Evolutionary conservation across 2,329 filamentous ascomycete genomes (phyloP).

Genomic region (Colletotrichum melonis): DNA sequence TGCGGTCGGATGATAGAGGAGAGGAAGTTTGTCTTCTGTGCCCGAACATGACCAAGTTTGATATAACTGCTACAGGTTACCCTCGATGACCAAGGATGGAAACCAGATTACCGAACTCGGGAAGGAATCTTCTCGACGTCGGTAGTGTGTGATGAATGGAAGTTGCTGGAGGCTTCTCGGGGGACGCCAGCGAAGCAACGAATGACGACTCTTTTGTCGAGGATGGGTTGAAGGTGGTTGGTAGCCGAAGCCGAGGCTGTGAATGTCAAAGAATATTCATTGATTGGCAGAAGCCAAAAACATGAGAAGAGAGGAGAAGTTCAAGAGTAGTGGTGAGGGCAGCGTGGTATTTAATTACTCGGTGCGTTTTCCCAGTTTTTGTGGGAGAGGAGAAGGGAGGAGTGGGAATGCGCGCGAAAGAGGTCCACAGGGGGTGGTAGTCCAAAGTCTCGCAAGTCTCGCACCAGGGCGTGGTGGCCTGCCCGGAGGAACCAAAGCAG

Average conservation of each 20-base stretch:
- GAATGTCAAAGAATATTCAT: constrained; percentile 33
- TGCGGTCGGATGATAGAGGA: constrained; percentile 69
- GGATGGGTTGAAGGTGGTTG: constrained; percentile 14
- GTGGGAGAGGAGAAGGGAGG: constrained; percentile 24
- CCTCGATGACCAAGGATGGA: constrained; percentile 41
- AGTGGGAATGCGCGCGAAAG: neutral
- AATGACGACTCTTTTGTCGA: neutral
- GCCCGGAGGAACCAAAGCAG: neutral
- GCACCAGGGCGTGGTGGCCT: neutral
- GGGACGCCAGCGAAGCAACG: constrained; percentile 39
- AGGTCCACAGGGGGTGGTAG: neutral
- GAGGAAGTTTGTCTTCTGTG: constrained; percentile 64
- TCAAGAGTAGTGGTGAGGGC: constrained; percentile 38
- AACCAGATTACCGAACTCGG: constrained; percentile 44
- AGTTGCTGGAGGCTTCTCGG: constrained; percentile 43
- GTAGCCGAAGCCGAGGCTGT: constrained; percentile 40
- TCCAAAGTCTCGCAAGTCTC: neutral
- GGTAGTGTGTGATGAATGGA: constrained; percentile 40
- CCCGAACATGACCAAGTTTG: constrained; percentile 64
- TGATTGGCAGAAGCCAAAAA: constrained; percentile 54
- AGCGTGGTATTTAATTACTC: constrained; percentile 35
- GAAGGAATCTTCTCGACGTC: constrained; percentile 37
- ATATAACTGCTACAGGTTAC: constrained; percentile 49
- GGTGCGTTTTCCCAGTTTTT: constrained; percentile 5
- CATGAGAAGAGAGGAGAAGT: constrained; percentile 41